phyloP scores from a whole-genome alignment of 768 basidiomycete species.

The Boletellus emodensis region DNA sequence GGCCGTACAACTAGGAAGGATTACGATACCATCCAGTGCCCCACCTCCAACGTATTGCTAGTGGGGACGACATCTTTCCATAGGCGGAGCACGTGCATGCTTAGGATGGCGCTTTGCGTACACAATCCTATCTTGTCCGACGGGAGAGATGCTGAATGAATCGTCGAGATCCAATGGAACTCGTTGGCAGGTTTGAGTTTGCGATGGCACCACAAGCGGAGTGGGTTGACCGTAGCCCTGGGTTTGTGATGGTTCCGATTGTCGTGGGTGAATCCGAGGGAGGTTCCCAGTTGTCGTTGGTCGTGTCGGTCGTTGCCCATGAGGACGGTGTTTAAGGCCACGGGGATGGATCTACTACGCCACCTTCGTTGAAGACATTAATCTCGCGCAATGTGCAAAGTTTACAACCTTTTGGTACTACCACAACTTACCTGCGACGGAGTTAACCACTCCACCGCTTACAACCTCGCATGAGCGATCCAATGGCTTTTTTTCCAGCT shows the following conservation, averaged over 20 bases:
- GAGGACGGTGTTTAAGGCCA: neutral
- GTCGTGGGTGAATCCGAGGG: conserved; percentile 29
- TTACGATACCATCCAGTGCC: conserved; percentile 48
- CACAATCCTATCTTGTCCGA: neutral
- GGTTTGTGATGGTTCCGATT: conserved; percentile 32
- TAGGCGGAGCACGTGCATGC: conserved; percentile 19
- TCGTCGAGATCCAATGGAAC: conserved; percentile 51
- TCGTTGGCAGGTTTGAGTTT: conserved; percentile 52
- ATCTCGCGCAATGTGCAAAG: no score
- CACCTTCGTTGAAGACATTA: no score
- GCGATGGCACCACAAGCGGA: conserved; percentile 26
- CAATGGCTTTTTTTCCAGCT: no score
- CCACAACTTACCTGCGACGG: no score
- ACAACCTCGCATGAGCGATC: no score
- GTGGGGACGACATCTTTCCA: conserved; percentile 45
- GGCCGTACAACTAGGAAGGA: no score
- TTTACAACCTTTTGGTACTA: no score
- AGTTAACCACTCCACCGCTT: no score
- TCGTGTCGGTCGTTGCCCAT: conserved; percentile 15
- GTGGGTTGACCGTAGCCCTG: conserved; percentile 27
- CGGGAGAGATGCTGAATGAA: neutral
- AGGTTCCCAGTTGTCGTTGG: conserved; percentile 33
- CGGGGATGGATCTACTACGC: no score
- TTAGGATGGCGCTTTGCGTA: conserved; percentile 33
- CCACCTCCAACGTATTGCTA: conserved; percentile 47